phyloP scores from a whole-genome alignment of 768 basidiomycete genomes.

The Chlorophyllum brunneum region DNA sequence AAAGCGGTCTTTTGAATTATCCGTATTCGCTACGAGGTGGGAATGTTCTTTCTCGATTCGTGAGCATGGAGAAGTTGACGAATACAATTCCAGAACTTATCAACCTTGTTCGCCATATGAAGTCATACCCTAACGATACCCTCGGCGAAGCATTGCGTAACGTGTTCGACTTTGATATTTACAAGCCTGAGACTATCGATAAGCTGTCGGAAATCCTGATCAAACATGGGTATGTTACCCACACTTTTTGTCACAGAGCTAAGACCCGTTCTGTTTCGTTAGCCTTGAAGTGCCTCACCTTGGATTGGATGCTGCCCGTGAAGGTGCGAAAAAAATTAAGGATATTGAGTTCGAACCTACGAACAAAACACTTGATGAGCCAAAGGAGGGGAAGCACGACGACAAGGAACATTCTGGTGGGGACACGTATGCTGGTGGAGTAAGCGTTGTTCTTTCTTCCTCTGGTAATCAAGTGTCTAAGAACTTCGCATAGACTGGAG shows the following conservation, averaged over 20 bases:
- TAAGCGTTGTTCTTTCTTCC: slow-evolving; percentile 23
- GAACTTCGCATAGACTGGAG: slow-evolving; percentile 45
- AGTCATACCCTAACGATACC: slow-evolving; percentile 53
- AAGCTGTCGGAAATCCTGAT: slow-evolving; percentile 54
- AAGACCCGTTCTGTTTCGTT: neutral
- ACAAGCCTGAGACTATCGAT: slow-evolving; percentile 61
- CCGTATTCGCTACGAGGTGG: slow-evolving; percentile 68
- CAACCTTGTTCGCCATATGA: slow-evolving; percentile 62
- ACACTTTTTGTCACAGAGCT: neutral
- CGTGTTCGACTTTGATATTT: slow-evolving; percentile 69
- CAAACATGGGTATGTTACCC: slow-evolving; percentile 48
- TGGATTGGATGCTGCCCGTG: slow-evolving; percentile 56
- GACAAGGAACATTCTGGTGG: slow-evolving; percentile 60
- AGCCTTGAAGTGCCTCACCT: slow-evolving; percentile 52
- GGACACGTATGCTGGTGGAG: slow-evolving; percentile 64
- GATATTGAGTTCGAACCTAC: slow-evolving; percentile 58
- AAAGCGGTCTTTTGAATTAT: slow-evolving; percentile 53
- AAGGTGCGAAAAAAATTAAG: slow-evolving; percentile 45
- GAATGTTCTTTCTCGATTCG: neutral
- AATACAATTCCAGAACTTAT: slow-evolving; percentile 46
- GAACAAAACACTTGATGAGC: slow-evolving; percentile 44
- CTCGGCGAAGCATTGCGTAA: slow-evolving; percentile 59
- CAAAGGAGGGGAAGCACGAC: slow-evolving; percentile 63
- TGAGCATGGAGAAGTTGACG: neutral
- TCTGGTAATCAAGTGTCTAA: neutral